Percentiles rank a stretch among this genome's conserved stretches.
Conservation (phyloP, 164 flowering plant genomes). For the Berberis vulgaris region DNA sequence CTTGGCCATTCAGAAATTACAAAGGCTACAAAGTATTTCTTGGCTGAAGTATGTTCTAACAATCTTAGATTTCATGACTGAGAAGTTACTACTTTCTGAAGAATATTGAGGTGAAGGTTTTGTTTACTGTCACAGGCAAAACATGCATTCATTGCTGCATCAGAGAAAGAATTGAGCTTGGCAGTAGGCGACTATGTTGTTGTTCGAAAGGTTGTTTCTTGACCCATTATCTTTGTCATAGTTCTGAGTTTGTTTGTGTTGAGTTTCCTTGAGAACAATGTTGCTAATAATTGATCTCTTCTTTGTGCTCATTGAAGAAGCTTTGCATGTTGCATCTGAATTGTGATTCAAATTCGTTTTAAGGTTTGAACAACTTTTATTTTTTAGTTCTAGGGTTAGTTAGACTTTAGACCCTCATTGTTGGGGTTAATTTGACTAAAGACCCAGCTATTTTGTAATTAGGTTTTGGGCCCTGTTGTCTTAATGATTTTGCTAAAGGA, state of each 20-base stretch:
- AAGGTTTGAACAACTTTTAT: too few species aligned
- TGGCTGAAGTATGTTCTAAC: conserved; percentile 65
- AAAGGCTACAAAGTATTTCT: conserved; percentile 53
- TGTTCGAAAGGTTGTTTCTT: conserved; percentile 62
- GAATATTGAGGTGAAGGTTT: background rate
- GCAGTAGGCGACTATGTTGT: conserved; percentile 83
- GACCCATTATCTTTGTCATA: background rate
- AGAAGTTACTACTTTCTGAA: background rate
- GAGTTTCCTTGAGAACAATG: background rate
- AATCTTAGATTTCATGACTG: background rate
- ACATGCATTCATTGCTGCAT: conserved; percentile 56
- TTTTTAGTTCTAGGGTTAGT: too few species aligned
- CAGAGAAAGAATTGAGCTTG: conserved; percentile 85
- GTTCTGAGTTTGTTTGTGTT: background rate
- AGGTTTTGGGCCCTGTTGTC: too few species aligned
- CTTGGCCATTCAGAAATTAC: conserved; percentile 46
- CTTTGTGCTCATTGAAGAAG: background rate
- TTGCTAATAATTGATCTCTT: background rate
- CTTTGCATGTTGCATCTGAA: too few species aligned
- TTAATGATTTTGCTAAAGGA: too few species aligned
- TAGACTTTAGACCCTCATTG: too few species aligned
- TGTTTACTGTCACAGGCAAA: conserved; percentile 45
- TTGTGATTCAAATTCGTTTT: too few species aligned
- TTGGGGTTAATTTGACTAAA: too few species aligned
- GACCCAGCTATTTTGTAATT: too few species aligned